phyloP scores from a whole-genome alignment of 345 rosid species.

The Geranium brycei region DNA sequence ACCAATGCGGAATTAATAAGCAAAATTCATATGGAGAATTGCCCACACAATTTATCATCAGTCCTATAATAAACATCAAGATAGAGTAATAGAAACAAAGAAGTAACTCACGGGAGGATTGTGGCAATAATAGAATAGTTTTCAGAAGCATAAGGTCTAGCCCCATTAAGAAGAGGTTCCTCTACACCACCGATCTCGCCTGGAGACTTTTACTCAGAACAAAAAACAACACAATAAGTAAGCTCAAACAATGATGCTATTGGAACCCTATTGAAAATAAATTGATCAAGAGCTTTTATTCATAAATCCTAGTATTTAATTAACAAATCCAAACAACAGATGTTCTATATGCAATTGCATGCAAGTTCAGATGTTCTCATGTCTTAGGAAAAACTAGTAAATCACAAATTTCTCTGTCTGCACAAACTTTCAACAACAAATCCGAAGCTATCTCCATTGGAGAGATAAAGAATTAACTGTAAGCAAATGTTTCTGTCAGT shows the following conservation, averaged over 20 bases:
- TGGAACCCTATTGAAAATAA: background rate
- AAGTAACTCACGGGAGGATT: constrained; percentile 52
- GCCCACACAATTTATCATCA: too few relatives aligned
- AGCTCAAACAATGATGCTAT: background rate
- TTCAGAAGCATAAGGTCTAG: constrained; percentile 22
- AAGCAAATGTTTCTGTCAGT: background rate
- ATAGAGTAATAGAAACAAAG: background rate
- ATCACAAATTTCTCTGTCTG: background rate
- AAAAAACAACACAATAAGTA: constrained; percentile 6
- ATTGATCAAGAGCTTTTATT: background rate
- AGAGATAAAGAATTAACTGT: background rate
- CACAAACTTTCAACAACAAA: background rate
- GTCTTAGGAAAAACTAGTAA: too few relatives aligned
- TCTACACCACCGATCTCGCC: constrained; percentile 46
- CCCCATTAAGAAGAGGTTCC: constrained; percentile 56
- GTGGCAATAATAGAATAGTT: constrained; percentile 53
- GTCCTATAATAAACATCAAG: too few relatives aligned
- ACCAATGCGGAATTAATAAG: background rate
- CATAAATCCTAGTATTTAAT: background rate
- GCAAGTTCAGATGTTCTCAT: too few relatives aligned
- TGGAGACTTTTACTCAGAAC: constrained; percentile 44
- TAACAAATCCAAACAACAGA: background rate
- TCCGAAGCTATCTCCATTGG: background rate
- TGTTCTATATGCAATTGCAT: background rate
- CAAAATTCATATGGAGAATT: background rate